These are phyloP conservation scores for Sambucus nigra DNA, from an alignment of 129 eudicot genomes.

Conservation along the genomic window DNA sequence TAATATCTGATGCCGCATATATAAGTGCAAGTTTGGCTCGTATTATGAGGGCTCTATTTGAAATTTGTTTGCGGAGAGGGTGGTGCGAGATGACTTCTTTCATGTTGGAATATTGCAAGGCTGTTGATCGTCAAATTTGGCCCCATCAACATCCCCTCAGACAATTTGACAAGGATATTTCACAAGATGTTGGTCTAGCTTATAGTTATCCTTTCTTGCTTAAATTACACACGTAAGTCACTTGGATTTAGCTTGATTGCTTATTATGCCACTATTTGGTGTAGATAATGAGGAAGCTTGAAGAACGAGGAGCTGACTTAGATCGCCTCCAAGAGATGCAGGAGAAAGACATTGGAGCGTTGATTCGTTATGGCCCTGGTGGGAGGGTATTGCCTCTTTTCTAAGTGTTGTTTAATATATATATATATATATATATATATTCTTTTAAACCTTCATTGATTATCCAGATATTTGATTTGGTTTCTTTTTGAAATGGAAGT, in stretches of 20 bases:
- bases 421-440: no score
- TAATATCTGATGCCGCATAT: conserved; percentile 91
- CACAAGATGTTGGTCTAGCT: conserved; percentile 52
- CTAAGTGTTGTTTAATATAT: conserved; percentile 9
- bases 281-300: conserved; percentile 91
- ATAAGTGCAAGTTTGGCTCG: conserved; percentile 98
- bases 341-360: conserved; percentile 91
- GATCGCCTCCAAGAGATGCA: conserved; percentile 78
- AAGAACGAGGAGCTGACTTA: conserved; percentile 78
- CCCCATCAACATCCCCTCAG: conserved; percentile 98
- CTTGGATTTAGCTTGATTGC: conserved; percentile 9
- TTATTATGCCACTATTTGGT: conserved; percentile 11
- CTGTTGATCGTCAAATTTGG: conserved; percentile 98
- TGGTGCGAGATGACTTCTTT: conserved; percentile 98
- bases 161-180: conserved; percentile 83
- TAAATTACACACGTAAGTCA: not conserved
- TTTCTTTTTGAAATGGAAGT: conserved; percentile 26
- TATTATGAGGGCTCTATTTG: conserved; percentile 93
- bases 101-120: conserved; percentile 97
- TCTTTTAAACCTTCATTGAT: conserved; percentile 1
- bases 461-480: conserved; percentile 6
- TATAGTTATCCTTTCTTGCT: conserved; percentile 2
- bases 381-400: conserved; percentile 60
- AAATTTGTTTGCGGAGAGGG: conserved; percentile 93
- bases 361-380: conserved; percentile 90